These are phyloP conservation scores for Dalbergia cultrata DNA, from an alignment of 306 rosid species.

Conservation along the genomic window DNA sequence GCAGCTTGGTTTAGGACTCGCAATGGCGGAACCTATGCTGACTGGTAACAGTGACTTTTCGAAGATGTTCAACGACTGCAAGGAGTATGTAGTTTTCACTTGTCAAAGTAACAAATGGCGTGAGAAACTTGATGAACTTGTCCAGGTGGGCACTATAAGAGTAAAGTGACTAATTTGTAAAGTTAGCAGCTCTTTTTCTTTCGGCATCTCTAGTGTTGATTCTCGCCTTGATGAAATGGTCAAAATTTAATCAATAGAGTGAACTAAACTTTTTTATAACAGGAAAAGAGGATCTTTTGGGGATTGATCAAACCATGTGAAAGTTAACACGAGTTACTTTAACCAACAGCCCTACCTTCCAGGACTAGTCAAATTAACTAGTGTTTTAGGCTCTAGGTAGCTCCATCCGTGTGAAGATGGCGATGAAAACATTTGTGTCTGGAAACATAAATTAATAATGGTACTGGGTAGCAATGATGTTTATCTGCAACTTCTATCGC, in stretches of 20 bases:
- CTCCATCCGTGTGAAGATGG: background rate
- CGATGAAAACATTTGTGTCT: slow-evolving; percentile 10
- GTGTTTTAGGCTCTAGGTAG: background rate
- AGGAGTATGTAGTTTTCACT: slow-evolving; percentile 66
- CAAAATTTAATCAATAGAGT: slow-evolving; percentile 15
- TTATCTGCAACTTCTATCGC: slow-evolving; percentile 1
- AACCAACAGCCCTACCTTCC: background rate
- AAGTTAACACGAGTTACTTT: slow-evolving; percentile 11
- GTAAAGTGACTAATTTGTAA: slow-evolving; percentile 33
- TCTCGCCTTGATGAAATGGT: slow-evolving; percentile 17
- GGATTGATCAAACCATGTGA: slow-evolving; percentile 15
- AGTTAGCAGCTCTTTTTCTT: slow-evolving; percentile 18
- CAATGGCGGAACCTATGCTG: slow-evolving; percentile 73
- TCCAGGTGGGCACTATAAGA: slow-evolving; percentile 66
- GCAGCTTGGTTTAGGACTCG: slow-evolving; percentile 90
- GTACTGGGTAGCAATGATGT: background rate
- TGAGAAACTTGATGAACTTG: slow-evolving; percentile 82
- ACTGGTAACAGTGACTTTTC: slow-evolving; percentile 62
- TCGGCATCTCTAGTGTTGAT: background rate
- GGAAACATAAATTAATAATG: slow-evolving; percentile 2
- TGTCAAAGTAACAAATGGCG: slow-evolving; percentile 68
- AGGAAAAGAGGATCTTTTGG: background rate
- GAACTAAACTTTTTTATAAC: slow-evolving; percentile 6
- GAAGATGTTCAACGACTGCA: slow-evolving; percentile 83
- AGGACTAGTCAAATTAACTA: slow-evolving; percentile 7